A percentile compares a stretch with the other conserved stretches of the same genome.
These are phyloP conservation scores for Arabidopsis hybrid DNA, from an alignment of 441 rosid species.

Conservation along the genomic window DNA sequence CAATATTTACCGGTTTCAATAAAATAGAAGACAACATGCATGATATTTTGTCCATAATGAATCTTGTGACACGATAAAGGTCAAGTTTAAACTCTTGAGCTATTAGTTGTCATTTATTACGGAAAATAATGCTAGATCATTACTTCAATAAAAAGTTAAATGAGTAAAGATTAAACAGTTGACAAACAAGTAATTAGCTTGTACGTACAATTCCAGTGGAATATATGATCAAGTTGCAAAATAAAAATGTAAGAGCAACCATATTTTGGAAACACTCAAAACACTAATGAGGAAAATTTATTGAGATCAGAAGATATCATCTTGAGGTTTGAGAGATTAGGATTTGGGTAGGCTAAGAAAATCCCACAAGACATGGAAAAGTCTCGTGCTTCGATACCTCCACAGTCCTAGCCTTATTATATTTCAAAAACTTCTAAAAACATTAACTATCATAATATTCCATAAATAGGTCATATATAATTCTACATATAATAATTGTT, in stretches of 20 bases:
- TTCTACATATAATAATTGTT: conserved; percentile 29
- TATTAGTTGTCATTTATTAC: background rate
- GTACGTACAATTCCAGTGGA: conserved; percentile 10
- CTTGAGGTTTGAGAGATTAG: conserved; percentile 45
- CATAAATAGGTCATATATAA: conserved; percentile 17
- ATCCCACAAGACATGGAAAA: conserved; percentile 79
- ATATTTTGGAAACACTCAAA: conserved; percentile 34
- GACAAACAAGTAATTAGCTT: conserved; percentile 22
- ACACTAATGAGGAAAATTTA: conserved; percentile 33
- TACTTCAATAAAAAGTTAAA: background rate
- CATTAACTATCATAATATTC: conserved; percentile 34
- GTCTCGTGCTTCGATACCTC: conserved; percentile 61
- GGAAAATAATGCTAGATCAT: conserved; percentile 7
- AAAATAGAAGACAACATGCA: background rate
- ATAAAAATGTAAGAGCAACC: conserved; percentile 31
- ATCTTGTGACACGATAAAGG: background rate
- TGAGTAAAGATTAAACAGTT: conserved; percentile 16
- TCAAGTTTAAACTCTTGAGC: background rate
- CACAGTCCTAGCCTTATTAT: conserved; percentile 17
- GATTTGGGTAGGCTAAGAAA: conserved; percentile 52
- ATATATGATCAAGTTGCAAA: conserved; percentile 34
- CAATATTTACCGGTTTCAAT: background rate
- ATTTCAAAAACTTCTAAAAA: background rate
- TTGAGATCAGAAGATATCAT: conserved; percentile 38
- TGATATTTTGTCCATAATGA: background rate